phyloP scores from a whole-genome alignment of 345 rosid species.

The Gossypium raimondii region DNA sequence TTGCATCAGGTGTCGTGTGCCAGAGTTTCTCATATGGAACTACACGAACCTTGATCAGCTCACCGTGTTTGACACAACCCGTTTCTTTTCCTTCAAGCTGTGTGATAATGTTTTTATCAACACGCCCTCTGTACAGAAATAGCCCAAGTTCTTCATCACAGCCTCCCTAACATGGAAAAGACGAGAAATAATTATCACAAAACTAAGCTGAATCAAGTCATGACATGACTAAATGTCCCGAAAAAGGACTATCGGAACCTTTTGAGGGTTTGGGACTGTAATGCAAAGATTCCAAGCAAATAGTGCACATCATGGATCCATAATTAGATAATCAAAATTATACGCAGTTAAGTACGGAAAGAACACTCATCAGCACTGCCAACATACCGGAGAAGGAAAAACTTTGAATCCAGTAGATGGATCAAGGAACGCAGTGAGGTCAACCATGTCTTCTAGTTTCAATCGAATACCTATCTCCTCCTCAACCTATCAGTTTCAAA shows the following conservation, averaged over 20 bases:
- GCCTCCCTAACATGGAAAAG: slow-evolving; percentile 59
- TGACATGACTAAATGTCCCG: background rate
- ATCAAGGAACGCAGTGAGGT: slow-evolving; percentile 81
- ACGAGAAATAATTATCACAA: background rate
- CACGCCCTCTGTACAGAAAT: slow-evolving; percentile 58
- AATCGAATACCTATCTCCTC: slow-evolving; percentile 82
- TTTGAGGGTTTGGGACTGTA: background rate
- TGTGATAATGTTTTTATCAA: slow-evolving; percentile 49
- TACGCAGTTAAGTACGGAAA: background rate
- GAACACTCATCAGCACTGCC: background rate
- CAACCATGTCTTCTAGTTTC: slow-evolving; percentile 67
- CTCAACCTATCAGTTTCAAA: slow-evolving; percentile 52
- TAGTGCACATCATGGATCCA: background rate
- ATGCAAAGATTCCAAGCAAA: background rate
- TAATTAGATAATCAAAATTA: background rate
- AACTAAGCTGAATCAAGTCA: background rate
- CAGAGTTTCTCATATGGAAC: slow-evolving; percentile 66
- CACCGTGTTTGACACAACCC: slow-evolving; percentile 68
- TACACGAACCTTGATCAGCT: slow-evolving; percentile 69
- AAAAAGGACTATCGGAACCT: background rate
- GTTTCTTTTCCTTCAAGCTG: slow-evolving; percentile 81
- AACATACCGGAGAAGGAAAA: slow-evolving; percentile 74
- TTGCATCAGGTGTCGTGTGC: slow-evolving; percentile 73
- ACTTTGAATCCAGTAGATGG: slow-evolving; percentile 60
- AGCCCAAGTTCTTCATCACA: slow-evolving; percentile 87